A percentile compares a stretch with the other conserved stretches of the same genome.
Evolutionary conservation across 768 basidiomycete species (phyloP).

Genomic region (Ramaria sp.): DNA sequence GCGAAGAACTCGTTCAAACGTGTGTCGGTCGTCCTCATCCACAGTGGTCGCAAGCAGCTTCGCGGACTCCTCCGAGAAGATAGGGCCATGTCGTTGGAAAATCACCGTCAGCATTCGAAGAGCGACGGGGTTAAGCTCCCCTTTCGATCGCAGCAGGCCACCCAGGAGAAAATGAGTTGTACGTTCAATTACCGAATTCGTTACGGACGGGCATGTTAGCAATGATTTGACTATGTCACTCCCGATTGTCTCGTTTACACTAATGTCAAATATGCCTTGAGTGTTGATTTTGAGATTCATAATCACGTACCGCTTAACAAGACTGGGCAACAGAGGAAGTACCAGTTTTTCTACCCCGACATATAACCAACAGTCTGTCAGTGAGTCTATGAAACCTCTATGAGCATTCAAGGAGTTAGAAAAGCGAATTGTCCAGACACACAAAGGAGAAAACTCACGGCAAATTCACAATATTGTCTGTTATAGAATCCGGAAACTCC

Average conservation of each 20-base stretch:
- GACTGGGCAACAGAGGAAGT: constrained; percentile 20
- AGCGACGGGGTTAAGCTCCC: no score
- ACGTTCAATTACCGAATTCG: constrained; percentile 24
- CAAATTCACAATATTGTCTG: constrained; percentile 29
- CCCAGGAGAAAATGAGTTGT: constrained; percentile 13
- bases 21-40: constrained; percentile 24
- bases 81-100: constrained; percentile 52
- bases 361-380: constrained; percentile 12
- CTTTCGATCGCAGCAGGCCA: neutral
- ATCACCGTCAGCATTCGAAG: constrained; percentile 40
- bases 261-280: neutral
- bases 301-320: constrained; percentile 1
- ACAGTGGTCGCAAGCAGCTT: constrained; percentile 19
- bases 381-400: constrained; percentile 12
- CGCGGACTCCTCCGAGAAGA: constrained; percentile 35
- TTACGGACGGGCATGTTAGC: constrained; percentile 24
- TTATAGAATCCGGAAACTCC: constrained; percentile 28
- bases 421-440: neutral
- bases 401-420: constrained; percentile 1
- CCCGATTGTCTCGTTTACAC: neutral
- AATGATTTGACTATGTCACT: constrained; percentile 28
- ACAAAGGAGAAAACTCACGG: constrained; percentile 29
- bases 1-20: constrained; percentile 42
- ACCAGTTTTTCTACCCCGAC: constrained; percentile 18
- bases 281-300: neutral